A percentile compares a stretch with the other conserved stretches of the same genome.
Evolutionary conservation across 495 filamentous ascomycete species (phyloP).

Genomic region (Podospora conica): DNA sequence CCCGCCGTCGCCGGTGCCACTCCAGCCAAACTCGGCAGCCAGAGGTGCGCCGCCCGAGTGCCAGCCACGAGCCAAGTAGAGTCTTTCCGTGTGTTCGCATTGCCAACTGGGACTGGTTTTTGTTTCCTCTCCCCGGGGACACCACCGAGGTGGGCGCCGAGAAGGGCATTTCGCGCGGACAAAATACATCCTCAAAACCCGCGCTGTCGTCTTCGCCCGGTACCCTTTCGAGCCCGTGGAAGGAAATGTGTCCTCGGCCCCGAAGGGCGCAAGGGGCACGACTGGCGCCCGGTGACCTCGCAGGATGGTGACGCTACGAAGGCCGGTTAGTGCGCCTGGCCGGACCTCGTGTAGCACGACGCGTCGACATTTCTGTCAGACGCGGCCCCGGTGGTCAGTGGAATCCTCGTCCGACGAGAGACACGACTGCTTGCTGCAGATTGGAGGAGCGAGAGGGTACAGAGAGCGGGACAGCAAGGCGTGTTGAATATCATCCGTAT

Average conservation of each 20-base stretch:
- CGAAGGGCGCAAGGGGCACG: conserved; percentile 27
- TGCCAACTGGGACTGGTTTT: conserved; percentile 80
- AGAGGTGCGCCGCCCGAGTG: conserved; percentile 29
- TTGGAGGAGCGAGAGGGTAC: conserved; percentile 23
- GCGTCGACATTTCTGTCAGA: conserved; percentile 39
- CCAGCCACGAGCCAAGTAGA: conserved; percentile 33
- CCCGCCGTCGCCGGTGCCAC: conserved; percentile 35
- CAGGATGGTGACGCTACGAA: conserved; percentile 42
- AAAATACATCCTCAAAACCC: conserved; percentile 83
- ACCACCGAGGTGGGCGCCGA: conserved; percentile 21
- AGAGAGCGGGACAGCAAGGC: conserved; percentile 32
- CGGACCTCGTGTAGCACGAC: conserved; percentile 40
- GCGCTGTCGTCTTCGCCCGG: conserved; percentile 47
- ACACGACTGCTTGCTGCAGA: conserved; percentile 14
- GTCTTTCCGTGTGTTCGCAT: conserved; percentile 67
- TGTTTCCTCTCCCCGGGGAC: conserved; percentile 63
- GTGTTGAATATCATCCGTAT: conserved; percentile 18
- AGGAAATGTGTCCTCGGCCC: conserved; percentile 29
- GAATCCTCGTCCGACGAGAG: conserved; percentile 23
- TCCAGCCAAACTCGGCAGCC: conserved; percentile 34
- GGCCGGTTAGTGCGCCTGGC: conserved; percentile 74
- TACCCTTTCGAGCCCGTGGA: conserved; percentile 35
- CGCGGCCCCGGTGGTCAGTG: conserved; percentile 33
- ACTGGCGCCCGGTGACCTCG: conserved; percentile 60
- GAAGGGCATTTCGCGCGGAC: conserved; percentile 65